Conservation (phyloP, 495 filamentous ascomycete species). For the Cenococcum geophilum region DNA sequence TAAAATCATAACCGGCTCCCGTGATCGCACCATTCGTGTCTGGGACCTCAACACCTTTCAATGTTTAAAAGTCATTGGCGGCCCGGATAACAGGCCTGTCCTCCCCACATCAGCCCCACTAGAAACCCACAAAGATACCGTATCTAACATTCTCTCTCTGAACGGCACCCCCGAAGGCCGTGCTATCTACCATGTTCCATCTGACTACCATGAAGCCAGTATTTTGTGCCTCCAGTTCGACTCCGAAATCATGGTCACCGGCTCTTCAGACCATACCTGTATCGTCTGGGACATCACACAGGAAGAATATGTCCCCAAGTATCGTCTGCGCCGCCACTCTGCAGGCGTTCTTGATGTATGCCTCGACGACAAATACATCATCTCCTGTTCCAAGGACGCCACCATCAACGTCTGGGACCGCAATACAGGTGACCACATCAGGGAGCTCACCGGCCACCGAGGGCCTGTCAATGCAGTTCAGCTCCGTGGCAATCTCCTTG, state of each 20-base stretch:
- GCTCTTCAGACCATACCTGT: constrained; percentile 84
- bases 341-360: constrained; percentile 89
- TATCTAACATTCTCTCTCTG: constrained; percentile 41
- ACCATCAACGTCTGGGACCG: constrained; percentile 92
- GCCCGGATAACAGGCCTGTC: constrained; percentile 34
- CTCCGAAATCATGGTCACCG: constrained; percentile 83
- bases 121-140: constrained; percentile 23
- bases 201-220: constrained; percentile 68
- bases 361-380: constrained; percentile 84
- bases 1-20: constrained; percentile 94
- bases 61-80: constrained; percentile 73
- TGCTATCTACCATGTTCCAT: constrained; percentile 35
- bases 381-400: constrained; percentile 92
- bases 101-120: constrained; percentile 26
- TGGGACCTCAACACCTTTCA: constrained; percentile 87
- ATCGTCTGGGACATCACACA: constrained; percentile 77
- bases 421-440: constrained; percentile 61
- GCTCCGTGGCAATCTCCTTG: constrained; percentile 81
- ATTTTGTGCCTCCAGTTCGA: constrained; percentile 95
- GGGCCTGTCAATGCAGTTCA: constrained; percentile 96
- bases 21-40: constrained; percentile 88
- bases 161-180: constrained; percentile 44
- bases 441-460: constrained; percentile 71
- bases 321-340: constrained; percentile 66
- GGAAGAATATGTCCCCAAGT: constrained; percentile 65